Base-by-base conservation (phyloP, 495 filamentous ascomycete species). In the Hypoxylon perforatum region DNA sequence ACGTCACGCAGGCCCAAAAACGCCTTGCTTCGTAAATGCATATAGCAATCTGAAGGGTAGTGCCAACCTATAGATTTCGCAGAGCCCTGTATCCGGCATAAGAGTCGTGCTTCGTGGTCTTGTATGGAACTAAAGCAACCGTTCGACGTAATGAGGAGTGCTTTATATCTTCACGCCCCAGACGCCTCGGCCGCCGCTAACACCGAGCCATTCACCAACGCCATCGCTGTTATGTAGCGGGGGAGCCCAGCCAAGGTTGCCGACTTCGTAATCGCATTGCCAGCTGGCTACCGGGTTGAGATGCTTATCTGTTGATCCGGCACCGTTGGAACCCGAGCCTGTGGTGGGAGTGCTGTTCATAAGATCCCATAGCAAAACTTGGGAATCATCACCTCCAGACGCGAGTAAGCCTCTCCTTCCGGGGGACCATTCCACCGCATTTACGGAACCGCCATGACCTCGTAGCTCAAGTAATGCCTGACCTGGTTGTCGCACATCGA, bases 251-350 rank as follows among this genome's bases (percentile, higher is more conserved):
- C 91, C 94, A 30, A 98, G 84, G 76, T 97, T 98, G 9, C 90
- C 91, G 21, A 99, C 91, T 79, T 99, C 95, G 67, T 96, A 97
- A 60, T 98, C 95, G 70, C 95, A 97, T 71, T 91, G 87, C 96
- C 96, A 99, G 58, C 85, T 88, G 4, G 92, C 92, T 3, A 91
- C 86, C 0, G 94, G 94, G 11, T 85, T 90, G 53, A 90, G 76
- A 14, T 79, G 79, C 59, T 86, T 87, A 28, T 87, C 87, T n/a
- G 81, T 70, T 5, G 77, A 77, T 1, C 78, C 77, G 12, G 79
- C 76, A 35, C 80, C 80, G 53, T 84, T 85, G 17, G 80, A 73
- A 12, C 80, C 64, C 25, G 74, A 57, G 1, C 84, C 76, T 10
- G 83, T 81, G n/a, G 79, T 81, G 25, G 83, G 82, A 25, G 83